These are phyloP conservation scores for Sordariomycetes sp. DNA, from an alignment of 2,329 filamentous ascomycete genomes.

Conservation along the genomic window DNA sequence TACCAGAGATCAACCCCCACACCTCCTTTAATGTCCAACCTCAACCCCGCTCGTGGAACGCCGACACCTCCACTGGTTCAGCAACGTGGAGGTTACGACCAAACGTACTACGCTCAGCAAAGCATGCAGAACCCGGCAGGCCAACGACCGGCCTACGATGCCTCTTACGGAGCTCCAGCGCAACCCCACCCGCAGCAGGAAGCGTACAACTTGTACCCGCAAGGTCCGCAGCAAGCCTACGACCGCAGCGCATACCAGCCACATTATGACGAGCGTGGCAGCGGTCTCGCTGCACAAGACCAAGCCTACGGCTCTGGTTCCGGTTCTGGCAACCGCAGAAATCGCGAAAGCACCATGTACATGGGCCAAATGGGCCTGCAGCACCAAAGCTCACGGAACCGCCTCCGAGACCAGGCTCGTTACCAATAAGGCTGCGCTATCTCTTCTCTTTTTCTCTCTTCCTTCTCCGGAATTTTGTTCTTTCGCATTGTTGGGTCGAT, in stretches of 20 bases:
- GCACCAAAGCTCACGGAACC: neutral
- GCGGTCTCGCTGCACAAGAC: neutral
- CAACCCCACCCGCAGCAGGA: neutral
- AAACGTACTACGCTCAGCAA: conserved; percentile 19
- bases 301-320: neutral
- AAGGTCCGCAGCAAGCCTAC: neutral
- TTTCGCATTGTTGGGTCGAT: neutral
- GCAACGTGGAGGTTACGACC: conserved; percentile 31
- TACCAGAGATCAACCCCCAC: conserved; percentile 34
- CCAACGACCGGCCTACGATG: conserved; percentile 36
- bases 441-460: neutral
- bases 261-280: neutral
- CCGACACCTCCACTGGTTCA: conserved; percentile 32
- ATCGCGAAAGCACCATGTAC: neutral
- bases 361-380: conserved; percentile 1
- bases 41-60: conserved; percentile 22
- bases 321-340: neutral
- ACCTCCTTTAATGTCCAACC: conserved; percentile 32
- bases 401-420: neutral
- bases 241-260: neutral
- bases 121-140: conserved; percentile 2
- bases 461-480: neutral
- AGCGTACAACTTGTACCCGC: neutral
- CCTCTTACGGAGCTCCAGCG: conserved; percentile 17
- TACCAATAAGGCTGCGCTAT: neutral